phyloP scores from a whole-genome alignment of 495 filamentous ascomycete species.

The Penicillium coffeae region DNA sequence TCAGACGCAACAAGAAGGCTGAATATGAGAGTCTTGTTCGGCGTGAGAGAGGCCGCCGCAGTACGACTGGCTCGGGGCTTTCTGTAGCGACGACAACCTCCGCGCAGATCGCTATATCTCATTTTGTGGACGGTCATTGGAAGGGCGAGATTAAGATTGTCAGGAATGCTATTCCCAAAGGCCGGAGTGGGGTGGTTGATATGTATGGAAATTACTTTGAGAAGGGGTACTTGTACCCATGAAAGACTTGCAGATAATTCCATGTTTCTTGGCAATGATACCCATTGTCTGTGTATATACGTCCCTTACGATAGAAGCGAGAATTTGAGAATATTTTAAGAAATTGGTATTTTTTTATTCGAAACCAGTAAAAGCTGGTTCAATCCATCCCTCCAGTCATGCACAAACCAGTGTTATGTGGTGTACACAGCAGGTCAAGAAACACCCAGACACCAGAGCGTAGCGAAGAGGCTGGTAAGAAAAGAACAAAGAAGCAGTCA shows the following conservation, averaged over 20 bases:
- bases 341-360: slow-evolving; percentile 21
- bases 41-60: slow-evolving; percentile 26
- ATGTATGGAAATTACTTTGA: slow-evolving; percentile 55
- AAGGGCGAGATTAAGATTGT: slow-evolving; percentile 53
- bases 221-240: slow-evolving; percentile 51
- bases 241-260: slow-evolving; percentile 11
- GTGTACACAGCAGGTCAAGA: neutral
- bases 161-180: slow-evolving; percentile 40
- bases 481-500: neutral
- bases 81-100: slow-evolving; percentile 16
- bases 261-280: too few relatives aligned
- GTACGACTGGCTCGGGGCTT: slow-evolving; percentile 17
- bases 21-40: slow-evolving; percentile 39
- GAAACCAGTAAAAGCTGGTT: neutral
- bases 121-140: slow-evolving; percentile 50
- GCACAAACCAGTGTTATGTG: slow-evolving; percentile 14
- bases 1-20: slow-evolving; percentile 42
- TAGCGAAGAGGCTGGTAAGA: neutral
- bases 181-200: slow-evolving; percentile 43
- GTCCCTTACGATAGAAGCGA: neutral
- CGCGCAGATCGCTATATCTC: slow-evolving; percentile 24
- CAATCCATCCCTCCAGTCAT: slow-evolving; percentile 17
- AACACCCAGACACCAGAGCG: neutral
- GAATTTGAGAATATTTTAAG: neutral
- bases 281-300: too few relatives aligned